Evolutionary conservation across 192 early-diverging fungal species (phyloP), one percentile per base, ranked within the genome.

Genomic region (Coemansia sp.): DNA sequence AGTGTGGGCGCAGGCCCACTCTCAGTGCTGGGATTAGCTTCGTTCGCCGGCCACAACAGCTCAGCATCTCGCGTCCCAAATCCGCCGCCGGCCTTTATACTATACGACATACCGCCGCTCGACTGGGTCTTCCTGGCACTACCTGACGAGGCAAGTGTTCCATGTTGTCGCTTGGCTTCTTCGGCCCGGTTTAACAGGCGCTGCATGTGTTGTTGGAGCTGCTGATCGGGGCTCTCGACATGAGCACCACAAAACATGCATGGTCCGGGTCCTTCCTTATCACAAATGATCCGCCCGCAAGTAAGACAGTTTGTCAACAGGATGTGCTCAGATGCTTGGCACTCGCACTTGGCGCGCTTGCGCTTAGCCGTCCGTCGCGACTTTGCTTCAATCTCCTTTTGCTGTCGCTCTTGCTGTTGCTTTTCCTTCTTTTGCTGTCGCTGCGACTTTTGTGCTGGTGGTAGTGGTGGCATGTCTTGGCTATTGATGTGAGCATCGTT

Each of bases 261-360:
- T 10, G 86, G 81, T 0, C 86, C 86, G 0, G 77, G 81, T 2
- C 86, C 86, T 40, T 87, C 86, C 22, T 34, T 42, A 24, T 68
- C 73, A 67, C 86, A 87, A 27, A 87, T 71, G 33, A 87, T 87
- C 36, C 81, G 86, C 9, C 86, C 86, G 63, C 86, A 87, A 13
- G 64, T 65, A 22, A 87, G 68, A 61, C 86, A 87, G 74, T 87
- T 87, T 3, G 81, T 83, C 3, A 87, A 33, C 62, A 87, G 65
- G 27, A 43, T 62, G 40, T 87, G 86, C 9, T 67, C 74, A 1
- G 84, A 68, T 12, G 84, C 86, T 47, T 84, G 82, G 71, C 82
- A 84, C 49, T 84, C 82, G 66, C 82, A 84, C 49, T 65, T 73
- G 9, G 44, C 54, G 16, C 82, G 77, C 54, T 76, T 84, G 63